These are phyloP conservation scores for Simplicillium sp. DNA, from an alignment of 2,329 filamentous ascomycete species.

Conservation along the genomic window DNA sequence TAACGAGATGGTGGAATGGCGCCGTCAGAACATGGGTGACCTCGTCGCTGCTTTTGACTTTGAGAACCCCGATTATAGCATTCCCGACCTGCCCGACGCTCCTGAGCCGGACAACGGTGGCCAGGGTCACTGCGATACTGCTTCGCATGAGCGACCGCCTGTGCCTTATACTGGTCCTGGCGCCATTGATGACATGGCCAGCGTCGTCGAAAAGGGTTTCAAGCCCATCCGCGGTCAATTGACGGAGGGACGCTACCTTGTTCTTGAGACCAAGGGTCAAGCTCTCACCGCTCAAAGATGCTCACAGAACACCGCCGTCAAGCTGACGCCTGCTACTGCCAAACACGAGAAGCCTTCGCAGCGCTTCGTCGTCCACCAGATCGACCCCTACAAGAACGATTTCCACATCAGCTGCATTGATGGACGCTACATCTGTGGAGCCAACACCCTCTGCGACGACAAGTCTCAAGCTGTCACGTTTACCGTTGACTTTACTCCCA, in stretches of 20 bases:
- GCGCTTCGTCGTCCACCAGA: conserved; percentile 39
- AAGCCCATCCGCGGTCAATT: conserved; percentile 40
- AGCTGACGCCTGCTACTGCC: conserved; percentile 15
- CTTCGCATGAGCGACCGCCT: conserved; percentile 32
- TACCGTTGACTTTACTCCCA: conserved; percentile 9
- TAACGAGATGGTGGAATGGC: conserved; percentile 19
- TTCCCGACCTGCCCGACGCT: conserved; percentile 35
- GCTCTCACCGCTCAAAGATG: conserved; percentile 26
- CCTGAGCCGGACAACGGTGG: conserved; percentile 29
- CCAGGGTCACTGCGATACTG: conserved; percentile 33
- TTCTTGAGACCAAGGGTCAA: conserved; percentile 34
- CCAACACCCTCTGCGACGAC: conserved; percentile 4
- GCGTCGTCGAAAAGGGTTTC: conserved; percentile 41
- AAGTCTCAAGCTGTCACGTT: conserved; percentile 10
- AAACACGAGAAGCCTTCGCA: conserved; percentile 30
- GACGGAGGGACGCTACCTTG: conserved; percentile 45
- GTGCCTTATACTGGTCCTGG: conserved; percentile 33
- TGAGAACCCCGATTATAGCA: conserved; percentile 35
- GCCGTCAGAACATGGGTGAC: conserved; percentile 22
- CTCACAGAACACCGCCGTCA: conserved; percentile 9
- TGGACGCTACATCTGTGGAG: conserved; percentile 11
- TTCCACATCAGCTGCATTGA: conserved; percentile 17
- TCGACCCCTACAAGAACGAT: conserved; percentile 9
- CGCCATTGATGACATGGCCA: conserved; percentile 25
- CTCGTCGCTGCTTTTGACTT: conserved; percentile 31